A percentile compares a stretch with the other conserved stretches of the same genome.
These are phyloP conservation scores for Cardamine resedifolia DNA, from an alignment of 345 rosid species.

Conservation along the genomic window DNA sequence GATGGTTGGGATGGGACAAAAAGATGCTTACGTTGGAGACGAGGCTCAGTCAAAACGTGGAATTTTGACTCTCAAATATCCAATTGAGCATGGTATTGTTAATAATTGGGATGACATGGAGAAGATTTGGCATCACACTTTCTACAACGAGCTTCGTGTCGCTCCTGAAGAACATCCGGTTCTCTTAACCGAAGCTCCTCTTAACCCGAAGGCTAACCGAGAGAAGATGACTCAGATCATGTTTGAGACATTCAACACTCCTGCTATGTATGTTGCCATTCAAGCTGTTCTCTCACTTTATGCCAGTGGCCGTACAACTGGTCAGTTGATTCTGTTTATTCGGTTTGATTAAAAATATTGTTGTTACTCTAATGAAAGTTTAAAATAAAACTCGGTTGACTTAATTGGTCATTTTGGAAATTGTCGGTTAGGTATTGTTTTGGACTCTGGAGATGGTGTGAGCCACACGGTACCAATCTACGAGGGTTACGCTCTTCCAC, in stretches of 20 bases:
- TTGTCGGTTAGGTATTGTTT: slow-evolving; percentile 52
- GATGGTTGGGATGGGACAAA: slow-evolving; percentile 81
- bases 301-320: slow-evolving; percentile 75
- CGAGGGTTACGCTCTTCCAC: slow-evolving; percentile 71
- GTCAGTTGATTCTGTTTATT: too few relatives aligned
- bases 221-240: slow-evolving; percentile 83
- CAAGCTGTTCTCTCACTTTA: slow-evolving; percentile 76
- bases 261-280: slow-evolving; percentile 78
- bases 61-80: slow-evolving; percentile 69
- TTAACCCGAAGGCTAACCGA: slow-evolving; percentile 76
- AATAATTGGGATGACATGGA: slow-evolving; percentile 85
- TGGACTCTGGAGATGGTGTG: slow-evolving; percentile 77
- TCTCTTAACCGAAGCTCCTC: slow-evolving; percentile 81
- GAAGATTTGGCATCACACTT: slow-evolving; percentile 73
- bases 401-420: slow-evolving; percentile 18
- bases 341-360: too few relatives aligned
- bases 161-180: slow-evolving; percentile 82
- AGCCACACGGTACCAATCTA: slow-evolving; percentile 76
- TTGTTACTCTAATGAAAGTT: background rate
- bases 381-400: background rate
- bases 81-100: slow-evolving; percentile 80
- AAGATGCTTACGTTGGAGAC: slow-evolving; percentile 73
- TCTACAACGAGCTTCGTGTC: slow-evolving; percentile 77
- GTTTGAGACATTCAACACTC: slow-evolving; percentile 74
- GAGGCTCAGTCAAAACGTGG: slow-evolving; percentile 83